A percentile compares a stretch with the other conserved stretches of the same genome.
Conservation (phyloP, 768 basidiomycete genomes). For the Punctularia strigosozonata region DNA sequence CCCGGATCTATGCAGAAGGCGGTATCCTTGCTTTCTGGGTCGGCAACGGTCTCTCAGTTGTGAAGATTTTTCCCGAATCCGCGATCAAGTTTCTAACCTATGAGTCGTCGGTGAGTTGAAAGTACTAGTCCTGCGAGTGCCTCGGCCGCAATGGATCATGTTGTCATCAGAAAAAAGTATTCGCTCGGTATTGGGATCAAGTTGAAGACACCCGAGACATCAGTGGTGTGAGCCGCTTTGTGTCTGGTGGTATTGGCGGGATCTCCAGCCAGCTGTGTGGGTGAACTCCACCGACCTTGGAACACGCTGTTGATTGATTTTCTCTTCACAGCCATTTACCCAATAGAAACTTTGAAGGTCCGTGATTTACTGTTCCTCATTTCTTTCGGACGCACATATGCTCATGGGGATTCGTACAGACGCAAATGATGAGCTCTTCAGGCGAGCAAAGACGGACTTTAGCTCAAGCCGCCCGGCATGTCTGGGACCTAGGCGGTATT, state of each 20-base stretch:
- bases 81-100: conserved; percentile 98
- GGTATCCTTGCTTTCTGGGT: conserved; percentile 93
- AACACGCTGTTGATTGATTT: conserved; percentile 9
- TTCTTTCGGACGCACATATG: too few relatives aligned
- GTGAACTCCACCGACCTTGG: conserved; percentile 16
- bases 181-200: conserved; percentile 84
- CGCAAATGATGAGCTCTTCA: conserved; percentile 93
- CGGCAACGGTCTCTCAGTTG: conserved; percentile 88
- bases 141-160: conserved; percentile 6
- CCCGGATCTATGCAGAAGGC: conserved; percentile 80
- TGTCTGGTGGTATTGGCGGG: conserved; percentile 95
- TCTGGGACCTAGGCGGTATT: conserved; percentile 73
- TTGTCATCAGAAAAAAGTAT: conserved; percentile 70
- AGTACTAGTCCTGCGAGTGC: conserved; percentile 1
- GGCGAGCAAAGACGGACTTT: conserved; percentile 47
- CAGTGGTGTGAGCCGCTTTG: conserved; percentile 83
- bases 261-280: conserved; percentile 81
- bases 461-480: conserved; percentile 47
- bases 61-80: conserved; percentile 95
- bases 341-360: conserved; percentile 92
- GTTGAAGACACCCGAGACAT: conserved; percentile 85
- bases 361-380: conserved; percentile 1
- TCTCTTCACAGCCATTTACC: conserved; percentile 69
- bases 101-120: conserved; percentile 68
- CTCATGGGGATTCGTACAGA: conserved; percentile 25